These are phyloP conservation scores for Pulveroboletus sp. DNA, from an alignment of 768 basidiomycete genomes.

Conservation along the genomic window DNA sequence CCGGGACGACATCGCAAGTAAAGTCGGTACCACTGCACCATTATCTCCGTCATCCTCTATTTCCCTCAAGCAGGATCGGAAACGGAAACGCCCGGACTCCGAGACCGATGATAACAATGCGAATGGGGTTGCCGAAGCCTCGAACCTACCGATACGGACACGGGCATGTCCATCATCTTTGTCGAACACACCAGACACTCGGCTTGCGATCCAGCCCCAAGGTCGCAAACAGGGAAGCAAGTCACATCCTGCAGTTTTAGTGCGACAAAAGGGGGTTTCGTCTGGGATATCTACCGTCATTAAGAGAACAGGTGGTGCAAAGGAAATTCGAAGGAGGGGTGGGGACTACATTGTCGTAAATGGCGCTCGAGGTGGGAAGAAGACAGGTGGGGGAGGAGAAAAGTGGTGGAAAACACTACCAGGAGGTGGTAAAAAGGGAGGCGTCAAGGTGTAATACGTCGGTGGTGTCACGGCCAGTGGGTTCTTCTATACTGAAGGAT, in stretches of 20 bases:
- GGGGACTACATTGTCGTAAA: conserved; percentile 1
- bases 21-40: not conserved
- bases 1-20: not conserved
- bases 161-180: not conserved
- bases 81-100: conserved; percentile 13
- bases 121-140: not conserved
- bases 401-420: conserved; percentile 51
- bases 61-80: not conserved
- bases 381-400: conserved; percentile 1
- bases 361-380: not conserved
- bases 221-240: not conserved
- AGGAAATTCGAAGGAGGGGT: conserved; percentile 10
- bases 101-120: not conserved
- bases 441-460: not conserved
- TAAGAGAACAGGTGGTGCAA: conserved; percentile 22
- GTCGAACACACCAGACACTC: not conserved
- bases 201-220: not conserved
- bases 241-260: not conserved
- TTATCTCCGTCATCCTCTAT: not conserved
- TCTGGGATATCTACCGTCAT: conserved; percentile 58
- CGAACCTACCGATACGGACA: not conserved
- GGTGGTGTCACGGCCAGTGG: too few relatives aligned
- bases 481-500: too few relatives aligned
- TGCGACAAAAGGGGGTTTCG: conserved; percentile 53
- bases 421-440: conserved; percentile 13